Percentiles rank a stretch among this genome's conserved stretches.
These are phyloP conservation scores for Apiospora pterosperma DNA, from an alignment of 2,329 filamentous ascomycete genomes.

Conservation along the genomic window DNA sequence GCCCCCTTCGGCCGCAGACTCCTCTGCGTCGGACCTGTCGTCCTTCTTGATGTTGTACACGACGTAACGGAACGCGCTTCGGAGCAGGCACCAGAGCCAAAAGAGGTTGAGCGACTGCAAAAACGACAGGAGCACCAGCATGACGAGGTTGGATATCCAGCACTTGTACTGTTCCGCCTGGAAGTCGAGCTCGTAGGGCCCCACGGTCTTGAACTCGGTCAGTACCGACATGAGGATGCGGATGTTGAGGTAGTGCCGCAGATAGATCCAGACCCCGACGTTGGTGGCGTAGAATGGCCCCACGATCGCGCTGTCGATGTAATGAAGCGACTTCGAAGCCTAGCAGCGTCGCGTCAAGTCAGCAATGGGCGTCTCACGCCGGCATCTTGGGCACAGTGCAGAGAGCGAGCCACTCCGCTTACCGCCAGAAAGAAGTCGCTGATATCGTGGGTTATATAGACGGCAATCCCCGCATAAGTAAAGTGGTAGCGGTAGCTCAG, in stretches of 20 bases:
- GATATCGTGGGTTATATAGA: not conserved
- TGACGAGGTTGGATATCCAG: not conserved
- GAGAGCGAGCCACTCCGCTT: slow-evolving; percentile 7
- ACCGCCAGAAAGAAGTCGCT: slow-evolving; percentile 6
- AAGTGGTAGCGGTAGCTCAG: not conserved
- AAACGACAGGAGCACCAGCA: not conserved
- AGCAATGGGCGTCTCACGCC: not conserved
- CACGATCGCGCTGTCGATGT: not conserved
- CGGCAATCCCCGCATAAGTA: not conserved
- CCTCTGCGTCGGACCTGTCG: not conserved
- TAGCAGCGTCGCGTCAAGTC: not conserved
- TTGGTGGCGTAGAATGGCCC: not conserved
- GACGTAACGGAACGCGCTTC: not conserved
- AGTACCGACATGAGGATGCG: not conserved
- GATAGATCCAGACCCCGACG: not conserved
- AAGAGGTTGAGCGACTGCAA: not conserved
- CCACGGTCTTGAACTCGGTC: not conserved
- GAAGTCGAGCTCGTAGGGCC: not conserved
- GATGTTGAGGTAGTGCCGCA: slow-evolving; percentile 2
- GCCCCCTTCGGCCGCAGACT: not conserved
- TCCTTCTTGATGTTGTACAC: slow-evolving; percentile 6
- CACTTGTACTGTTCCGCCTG: not conserved
- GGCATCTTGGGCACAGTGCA: not conserved
- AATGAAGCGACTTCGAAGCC: not conserved
- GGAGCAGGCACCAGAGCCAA: not conserved